Evolutionary conservation across 2,329 filamentous ascomycete genomes (phyloP), one percentile per base, ranked within the genome.

Genomic region (Sporothrix globosa): DNA sequence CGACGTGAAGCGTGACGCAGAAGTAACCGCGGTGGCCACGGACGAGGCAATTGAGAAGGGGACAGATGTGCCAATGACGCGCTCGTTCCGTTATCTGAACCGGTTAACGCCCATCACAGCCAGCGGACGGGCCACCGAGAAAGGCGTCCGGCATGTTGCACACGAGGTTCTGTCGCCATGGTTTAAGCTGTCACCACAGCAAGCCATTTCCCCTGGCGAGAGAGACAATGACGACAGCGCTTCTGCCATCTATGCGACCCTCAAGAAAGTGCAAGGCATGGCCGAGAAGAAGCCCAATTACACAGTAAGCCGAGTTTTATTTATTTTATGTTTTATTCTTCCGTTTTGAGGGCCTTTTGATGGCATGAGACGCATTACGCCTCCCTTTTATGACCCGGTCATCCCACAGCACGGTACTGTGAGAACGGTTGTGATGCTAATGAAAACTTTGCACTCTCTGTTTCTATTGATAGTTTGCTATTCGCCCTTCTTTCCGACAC

Each of bases 401-500:
- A 48, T 48, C 44, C 44, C 44, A 48, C 44, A 48, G 14, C 17
- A 34, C 39, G 39, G 27, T 14, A 39, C 14, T 41, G 9, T 30
- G 41, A 41, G 54, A 14, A 9, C 17, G 27, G 27, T 14, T 30
- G 41, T 14, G n/a, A n/a, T n/a, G 17, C 34, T 66, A 17, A 60
- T 41, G n/a, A 5, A 14, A 44, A 30, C 14, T 44, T 48, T 30
- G 17, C 6, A 3, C 21, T 67, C 44, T 54, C 21, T 14, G 13
- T 6, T 11, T 41, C 24, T 41, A 19, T 52, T 58, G 41, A 13
- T 72, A 95, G 92, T 96, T 93, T 80, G 92, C 92, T n/a, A 94
- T 96, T 74, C 88, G 92, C 58, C 88, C 90, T n/a, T 91, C 87
- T 17, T 87, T 92, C 72, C 88, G 92, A 69, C 92, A 91, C 76